These are phyloP conservation scores for Mallotus repandus DNA, from an alignment of 441 rosid species.

Conservation along the genomic window DNA sequence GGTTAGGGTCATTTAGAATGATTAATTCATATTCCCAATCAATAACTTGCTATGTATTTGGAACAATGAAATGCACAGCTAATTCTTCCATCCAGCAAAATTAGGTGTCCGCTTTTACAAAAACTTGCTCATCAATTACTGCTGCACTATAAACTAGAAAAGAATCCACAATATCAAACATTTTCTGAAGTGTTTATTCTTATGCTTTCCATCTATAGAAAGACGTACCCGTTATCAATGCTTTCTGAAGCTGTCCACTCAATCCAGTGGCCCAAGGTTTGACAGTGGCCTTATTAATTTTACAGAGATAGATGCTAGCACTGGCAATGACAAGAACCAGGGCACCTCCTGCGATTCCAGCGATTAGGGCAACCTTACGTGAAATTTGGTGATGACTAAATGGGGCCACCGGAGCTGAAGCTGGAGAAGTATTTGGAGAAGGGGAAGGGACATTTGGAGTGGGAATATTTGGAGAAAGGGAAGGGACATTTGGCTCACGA, in stretches of 20 bases:
- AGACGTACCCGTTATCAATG: slow-evolving; percentile 69
- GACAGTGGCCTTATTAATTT: slow-evolving; percentile 58
- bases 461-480: background rate
- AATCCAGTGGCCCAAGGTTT: slow-evolving; percentile 83
- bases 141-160: background rate
- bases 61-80: background rate
- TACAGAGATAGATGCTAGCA: slow-evolving; percentile 37
- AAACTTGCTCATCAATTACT: background rate
- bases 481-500: too few species aligned
- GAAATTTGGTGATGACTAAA: slow-evolving; percentile 26
- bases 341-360: slow-evolving; percentile 42
- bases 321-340: slow-evolving; percentile 43
- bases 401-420: slow-evolving; percentile 16
- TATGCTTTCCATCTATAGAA: slow-evolving; percentile 6
- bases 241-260: slow-evolving; percentile 90
- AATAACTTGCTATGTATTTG: background rate
- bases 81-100: background rate
- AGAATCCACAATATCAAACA: background rate
- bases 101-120: background rate
- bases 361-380: slow-evolving; percentile 29
- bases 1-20: background rate
- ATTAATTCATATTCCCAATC: background rate
- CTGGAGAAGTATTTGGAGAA: too few species aligned
- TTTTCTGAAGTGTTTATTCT: background rate
- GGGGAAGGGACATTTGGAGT: slow-evolving; percentile 18